phyloP scores from a whole-genome alignment of 139 green algal genomes.

The Chlorella sp. region DNA sequence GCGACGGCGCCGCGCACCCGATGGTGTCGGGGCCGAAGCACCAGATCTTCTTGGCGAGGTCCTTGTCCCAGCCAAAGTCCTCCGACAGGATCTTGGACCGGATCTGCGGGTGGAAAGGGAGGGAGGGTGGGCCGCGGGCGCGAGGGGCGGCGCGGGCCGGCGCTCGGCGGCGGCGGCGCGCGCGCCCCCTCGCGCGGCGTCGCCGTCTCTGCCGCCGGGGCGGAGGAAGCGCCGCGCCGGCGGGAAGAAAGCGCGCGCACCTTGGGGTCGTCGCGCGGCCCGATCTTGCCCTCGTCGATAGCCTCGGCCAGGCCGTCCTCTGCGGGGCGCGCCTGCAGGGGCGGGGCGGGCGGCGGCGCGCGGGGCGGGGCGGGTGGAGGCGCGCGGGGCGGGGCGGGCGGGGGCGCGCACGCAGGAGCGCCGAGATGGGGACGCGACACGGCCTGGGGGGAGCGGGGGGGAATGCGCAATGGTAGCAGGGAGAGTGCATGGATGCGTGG shows the following conservation, averaged over 20 bases:
- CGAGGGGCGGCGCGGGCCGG: too few species aligned
- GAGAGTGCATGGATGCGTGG: not conserved
- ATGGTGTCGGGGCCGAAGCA: slow-evolving; percentile 98
- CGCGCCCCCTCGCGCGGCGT: too few species aligned
- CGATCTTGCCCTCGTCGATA: slow-evolving; percentile 96
- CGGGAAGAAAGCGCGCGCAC: not conserved
- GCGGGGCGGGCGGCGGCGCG: not conserved
- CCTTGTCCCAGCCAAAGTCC: slow-evolving; percentile 99
- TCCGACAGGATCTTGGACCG: slow-evolving; percentile 90
- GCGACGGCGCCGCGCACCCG: slow-evolving; percentile 17
- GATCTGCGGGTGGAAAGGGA: not conserved
- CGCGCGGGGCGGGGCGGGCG: not conserved
- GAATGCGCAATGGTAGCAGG: not conserved
- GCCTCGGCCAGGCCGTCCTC: slow-evolving; percentile 97
- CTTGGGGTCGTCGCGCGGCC: slow-evolving; percentile 93
- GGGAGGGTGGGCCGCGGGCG: too few species aligned
- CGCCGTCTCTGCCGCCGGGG: too few species aligned
- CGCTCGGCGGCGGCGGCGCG: too few species aligned
- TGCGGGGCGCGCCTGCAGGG: slow-evolving; percentile 78
- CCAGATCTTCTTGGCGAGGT: slow-evolving; percentile 99
- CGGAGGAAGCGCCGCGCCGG: not conserved
- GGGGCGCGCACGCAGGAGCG: not conserved
- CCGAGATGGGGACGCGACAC: not conserved
- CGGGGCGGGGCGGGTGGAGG: not conserved
- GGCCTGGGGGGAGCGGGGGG: not conserved